These are phyloP conservation scores for Psidium friedrichsthalianum DNA, from an alignment of 345 rosid species.

Conservation along the genomic window DNA sequence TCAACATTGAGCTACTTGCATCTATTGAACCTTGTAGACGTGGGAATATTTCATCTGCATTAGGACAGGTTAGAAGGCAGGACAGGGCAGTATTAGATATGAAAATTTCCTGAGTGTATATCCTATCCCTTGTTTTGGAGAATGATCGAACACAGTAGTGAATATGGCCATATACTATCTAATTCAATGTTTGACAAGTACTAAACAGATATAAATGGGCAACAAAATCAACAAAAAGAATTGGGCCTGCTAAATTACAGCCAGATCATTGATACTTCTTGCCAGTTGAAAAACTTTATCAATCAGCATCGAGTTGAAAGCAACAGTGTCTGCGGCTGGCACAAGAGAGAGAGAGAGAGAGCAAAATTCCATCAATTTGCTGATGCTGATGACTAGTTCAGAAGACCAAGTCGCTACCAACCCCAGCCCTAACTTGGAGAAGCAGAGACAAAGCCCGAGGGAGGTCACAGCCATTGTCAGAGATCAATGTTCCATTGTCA, in stretches of 20 bases:
- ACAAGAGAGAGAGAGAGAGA: background rate
- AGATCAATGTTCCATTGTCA: background rate
- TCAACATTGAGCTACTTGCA: background rate
- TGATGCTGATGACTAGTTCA: background rate
- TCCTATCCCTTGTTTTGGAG: background rate
- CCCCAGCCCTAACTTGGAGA: background rate
- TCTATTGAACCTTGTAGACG: background rate
- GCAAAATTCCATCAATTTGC: background rate
- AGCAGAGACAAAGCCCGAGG: background rate
- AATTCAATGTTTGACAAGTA: background rate
- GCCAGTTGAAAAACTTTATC: background rate
- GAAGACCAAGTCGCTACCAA: background rate
- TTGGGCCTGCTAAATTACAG: background rate
- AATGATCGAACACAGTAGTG: background rate
- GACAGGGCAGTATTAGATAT: background rate
- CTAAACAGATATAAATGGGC: background rate
- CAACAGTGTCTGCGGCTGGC: background rate
- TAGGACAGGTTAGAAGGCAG: background rate
- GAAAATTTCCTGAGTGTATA: background rate
- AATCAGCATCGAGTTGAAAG: background rate
- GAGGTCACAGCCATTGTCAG: background rate
- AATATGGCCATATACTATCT: background rate
- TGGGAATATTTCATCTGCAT: background rate
- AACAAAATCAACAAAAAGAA: background rate
- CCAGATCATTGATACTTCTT: background rate